These are phyloP conservation scores for Thalia dealbata DNA, from an alignment of 176 grass and related monocot species.

Conservation along the genomic window DNA sequence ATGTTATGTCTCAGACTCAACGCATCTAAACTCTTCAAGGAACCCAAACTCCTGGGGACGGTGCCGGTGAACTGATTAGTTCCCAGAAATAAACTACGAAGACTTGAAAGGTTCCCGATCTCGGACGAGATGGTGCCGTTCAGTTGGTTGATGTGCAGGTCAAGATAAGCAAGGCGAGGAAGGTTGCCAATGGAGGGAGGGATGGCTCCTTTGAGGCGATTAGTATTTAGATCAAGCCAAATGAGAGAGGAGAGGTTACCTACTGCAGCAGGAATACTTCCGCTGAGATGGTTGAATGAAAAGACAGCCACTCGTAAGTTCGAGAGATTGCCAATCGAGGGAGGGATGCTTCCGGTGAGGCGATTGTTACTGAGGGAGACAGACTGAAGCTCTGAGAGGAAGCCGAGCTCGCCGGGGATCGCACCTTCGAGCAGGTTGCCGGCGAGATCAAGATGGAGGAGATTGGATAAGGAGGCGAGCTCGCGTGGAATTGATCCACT, in stretches of 20 bases:
- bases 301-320: slow-evolving; percentile 10
- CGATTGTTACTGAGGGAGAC: not conserved
- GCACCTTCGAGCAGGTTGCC: not conserved
- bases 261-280: slow-evolving; percentile 19
- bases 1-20: not conserved
- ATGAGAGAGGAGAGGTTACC: slow-evolving; percentile 6
- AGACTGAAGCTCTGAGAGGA: not conserved
- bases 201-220: not conserved
- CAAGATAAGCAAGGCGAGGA: not conserved
- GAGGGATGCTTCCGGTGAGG: slow-evolving; percentile 7
- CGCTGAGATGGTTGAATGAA: slow-evolving; percentile 26
- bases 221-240: not conserved
- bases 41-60: not conserved
- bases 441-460: not conserved
- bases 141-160: not conserved
- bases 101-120: not conserved
- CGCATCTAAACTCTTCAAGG: not conserved
- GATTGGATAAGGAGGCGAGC: slow-evolving; percentile 10
- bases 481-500: slow-evolving; percentile 8
- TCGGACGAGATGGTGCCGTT: not conserved
- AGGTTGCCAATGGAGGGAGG: slow-evolving; percentile 4
- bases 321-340: not conserved
- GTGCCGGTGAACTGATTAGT: not conserved
- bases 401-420: not conserved
- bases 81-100: not conserved